Conservation (phyloP, 257 asterid genomes). For the Primulina tabacum region DNA sequence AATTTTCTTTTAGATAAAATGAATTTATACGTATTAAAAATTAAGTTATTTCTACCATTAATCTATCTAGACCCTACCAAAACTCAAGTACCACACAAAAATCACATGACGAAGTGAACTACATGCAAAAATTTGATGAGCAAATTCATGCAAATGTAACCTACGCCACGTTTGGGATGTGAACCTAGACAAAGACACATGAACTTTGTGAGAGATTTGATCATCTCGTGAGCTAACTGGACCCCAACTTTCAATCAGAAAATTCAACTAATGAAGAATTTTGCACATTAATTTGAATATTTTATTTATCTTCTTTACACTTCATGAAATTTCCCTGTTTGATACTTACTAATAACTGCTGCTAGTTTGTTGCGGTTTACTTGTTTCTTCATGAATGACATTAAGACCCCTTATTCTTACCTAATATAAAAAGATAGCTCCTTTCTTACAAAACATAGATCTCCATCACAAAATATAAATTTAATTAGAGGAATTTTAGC, state of each 20-base stretch:
- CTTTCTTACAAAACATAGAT: background rate
- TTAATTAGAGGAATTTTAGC: slow-evolving; percentile 3
- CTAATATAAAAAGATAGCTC: background rate
- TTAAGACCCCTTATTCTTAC: slow-evolving; percentile 11
- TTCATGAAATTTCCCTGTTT: background rate
- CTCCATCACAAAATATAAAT: slow-evolving; percentile 13
- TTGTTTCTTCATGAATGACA: slow-evolving; percentile 32
- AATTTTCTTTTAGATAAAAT: background rate
- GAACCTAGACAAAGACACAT: slow-evolving; percentile 11
- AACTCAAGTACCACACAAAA: background rate
- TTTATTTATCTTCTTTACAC: background rate
- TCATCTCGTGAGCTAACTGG: slow-evolving; percentile 36
- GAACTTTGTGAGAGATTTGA: slow-evolving; percentile 23
- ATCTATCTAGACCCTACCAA: background rate
- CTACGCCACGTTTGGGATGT: slow-evolving; percentile 2
- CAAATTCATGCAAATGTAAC: slow-evolving; percentile 35
- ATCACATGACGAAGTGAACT: slow-evolving; percentile 1
- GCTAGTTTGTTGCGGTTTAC: slow-evolving; percentile 45
- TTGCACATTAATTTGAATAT: slow-evolving; percentile 1
- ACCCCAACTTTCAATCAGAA: slow-evolving; percentile 23
- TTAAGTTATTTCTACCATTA: background rate
- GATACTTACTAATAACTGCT: slow-evolving; percentile 25
- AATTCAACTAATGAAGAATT: slow-evolving; percentile 4
- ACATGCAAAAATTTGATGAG: slow-evolving; percentile 4
- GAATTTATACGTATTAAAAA: background rate